A percentile compares a stretch with the other conserved stretches of the same genome.
Conservation (phyloP, 2,329 filamentous ascomycete genomes). For the Stylonectria norvegica region DNA sequence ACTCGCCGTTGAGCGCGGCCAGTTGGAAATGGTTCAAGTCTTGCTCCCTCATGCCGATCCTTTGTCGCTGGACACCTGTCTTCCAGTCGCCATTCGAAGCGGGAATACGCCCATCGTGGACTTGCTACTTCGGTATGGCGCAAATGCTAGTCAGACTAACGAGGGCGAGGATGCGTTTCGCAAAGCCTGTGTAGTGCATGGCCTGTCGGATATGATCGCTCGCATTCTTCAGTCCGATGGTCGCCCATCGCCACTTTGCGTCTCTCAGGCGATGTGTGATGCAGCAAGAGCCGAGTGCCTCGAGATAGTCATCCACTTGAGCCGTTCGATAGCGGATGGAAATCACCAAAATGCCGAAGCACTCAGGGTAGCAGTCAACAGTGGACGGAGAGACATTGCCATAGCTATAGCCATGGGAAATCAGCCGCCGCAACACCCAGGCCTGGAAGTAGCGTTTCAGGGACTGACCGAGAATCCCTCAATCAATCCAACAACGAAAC, state of each 20-base stretch:
- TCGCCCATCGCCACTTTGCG: constrained; percentile 39
- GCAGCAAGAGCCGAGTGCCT: constrained; percentile 49
- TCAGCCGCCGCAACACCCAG: constrained; percentile 46
- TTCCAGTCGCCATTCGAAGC: constrained; percentile 47
- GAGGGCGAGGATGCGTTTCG: constrained; percentile 54
- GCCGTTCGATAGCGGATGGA: constrained; percentile 51
- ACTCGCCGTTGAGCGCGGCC: constrained; percentile 48
- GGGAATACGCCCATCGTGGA: constrained; percentile 43
- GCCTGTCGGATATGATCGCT: constrained; percentile 44
- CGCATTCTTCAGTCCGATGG: constrained; percentile 50
- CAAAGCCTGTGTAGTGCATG: constrained; percentile 45
- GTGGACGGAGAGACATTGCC: constrained; percentile 51
- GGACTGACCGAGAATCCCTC: constrained; percentile 44
- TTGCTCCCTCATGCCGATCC: constrained; percentile 52
- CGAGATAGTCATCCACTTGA: constrained; percentile 48
- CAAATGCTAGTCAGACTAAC: constrained; percentile 43
- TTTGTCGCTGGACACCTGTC: constrained; percentile 46
- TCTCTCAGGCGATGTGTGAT: constrained; percentile 51
- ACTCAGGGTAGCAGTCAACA: constrained; percentile 46
- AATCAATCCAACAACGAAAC: constrained; percentile 47
- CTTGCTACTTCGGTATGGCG: constrained; percentile 50
- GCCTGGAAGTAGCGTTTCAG: constrained; percentile 50
- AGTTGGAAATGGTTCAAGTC: constrained; percentile 52
- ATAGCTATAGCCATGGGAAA: constrained; percentile 53
- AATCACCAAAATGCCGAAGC: constrained; percentile 51